Conservation (phyloP, 345 rosid genomes). For the Odontarrhena argentea region DNA sequence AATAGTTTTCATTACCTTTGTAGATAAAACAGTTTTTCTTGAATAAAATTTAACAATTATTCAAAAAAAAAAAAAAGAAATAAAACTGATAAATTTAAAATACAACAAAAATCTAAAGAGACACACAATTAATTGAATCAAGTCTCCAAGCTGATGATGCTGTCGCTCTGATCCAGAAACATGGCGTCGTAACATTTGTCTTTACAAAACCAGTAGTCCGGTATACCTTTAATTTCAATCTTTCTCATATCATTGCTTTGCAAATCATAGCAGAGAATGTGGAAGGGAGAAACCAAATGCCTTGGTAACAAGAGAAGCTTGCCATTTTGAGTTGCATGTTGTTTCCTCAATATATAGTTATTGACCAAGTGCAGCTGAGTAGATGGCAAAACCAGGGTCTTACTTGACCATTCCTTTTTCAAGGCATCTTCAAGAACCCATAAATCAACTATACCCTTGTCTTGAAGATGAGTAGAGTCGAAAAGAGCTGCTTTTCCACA, state of each 20-base stretch:
- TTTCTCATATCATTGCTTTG: not conserved
- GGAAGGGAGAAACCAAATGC: not conserved
- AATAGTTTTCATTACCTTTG: too few relatives aligned
- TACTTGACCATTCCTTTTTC: not conserved
- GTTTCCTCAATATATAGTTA: not conserved
- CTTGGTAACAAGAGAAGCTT: too few relatives aligned
- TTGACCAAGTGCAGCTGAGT: not conserved
- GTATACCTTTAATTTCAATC: not conserved
- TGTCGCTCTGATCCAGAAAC: too few relatives aligned
- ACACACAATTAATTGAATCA: too few relatives aligned
- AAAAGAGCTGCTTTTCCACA: not conserved
- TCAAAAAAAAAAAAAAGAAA: too few relatives aligned
- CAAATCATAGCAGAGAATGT: not conserved
- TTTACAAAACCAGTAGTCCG: not conserved
- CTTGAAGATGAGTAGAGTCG: not conserved
- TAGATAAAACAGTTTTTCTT: too few relatives aligned
- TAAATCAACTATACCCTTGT: not conserved
- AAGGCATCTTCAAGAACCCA: not conserved
- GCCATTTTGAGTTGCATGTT: too few relatives aligned
- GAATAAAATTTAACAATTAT: too few relatives aligned
- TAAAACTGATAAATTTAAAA: too few relatives aligned
- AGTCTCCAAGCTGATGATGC: too few relatives aligned
- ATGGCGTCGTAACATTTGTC: too few relatives aligned
- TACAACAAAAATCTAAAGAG: too few relatives aligned
- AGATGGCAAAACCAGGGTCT: constrained; percentile 3